Evolutionary conservation across 2,329 filamentous ascomycete species (phyloP).

Genomic region (Xylariales sp.): DNA sequence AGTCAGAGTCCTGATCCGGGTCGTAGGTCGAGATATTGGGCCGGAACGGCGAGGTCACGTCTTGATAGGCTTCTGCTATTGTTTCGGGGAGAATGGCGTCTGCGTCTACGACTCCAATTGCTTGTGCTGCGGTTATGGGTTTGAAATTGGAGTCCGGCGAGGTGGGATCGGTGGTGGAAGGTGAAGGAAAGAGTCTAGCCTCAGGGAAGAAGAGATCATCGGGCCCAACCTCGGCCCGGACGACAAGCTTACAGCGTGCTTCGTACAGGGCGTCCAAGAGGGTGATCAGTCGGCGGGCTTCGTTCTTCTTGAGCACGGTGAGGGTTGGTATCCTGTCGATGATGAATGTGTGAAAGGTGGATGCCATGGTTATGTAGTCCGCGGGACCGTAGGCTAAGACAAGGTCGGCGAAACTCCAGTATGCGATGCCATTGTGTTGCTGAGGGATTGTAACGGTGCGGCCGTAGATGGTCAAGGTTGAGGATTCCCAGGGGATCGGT

Average conservation of each 20-base stretch:
- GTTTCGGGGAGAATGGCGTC: conserved; percentile 62
- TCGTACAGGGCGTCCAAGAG: conserved; percentile 78
- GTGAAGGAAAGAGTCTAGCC: no score
- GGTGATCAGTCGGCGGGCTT: conserved; percentile 75
- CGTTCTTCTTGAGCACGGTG: conserved; percentile 67
- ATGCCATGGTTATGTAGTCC: conserved; percentile 78
- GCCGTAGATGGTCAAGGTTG: conserved; percentile 54
- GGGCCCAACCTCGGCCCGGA: conserved; percentile 62
- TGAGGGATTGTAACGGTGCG: conserved; percentile 56
- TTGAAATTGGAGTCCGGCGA: conserved; percentile 25
- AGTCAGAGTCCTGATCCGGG: conserved; percentile 54
- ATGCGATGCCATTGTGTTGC: conserved; percentile 51
- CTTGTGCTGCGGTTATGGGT: conserved; percentile 31
- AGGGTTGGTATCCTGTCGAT: conserved; percentile 66
- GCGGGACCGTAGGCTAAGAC: conserved; percentile 69
- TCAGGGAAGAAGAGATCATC: conserved; percentile 78
- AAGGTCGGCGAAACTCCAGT: conserved; percentile 65
- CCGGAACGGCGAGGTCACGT: conserved; percentile 70
- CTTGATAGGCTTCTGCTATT: conserved; percentile 71
- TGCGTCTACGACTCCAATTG: conserved; percentile 21
- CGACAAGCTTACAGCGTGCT: conserved; percentile 69
- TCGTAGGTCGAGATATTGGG: conserved; percentile 72
- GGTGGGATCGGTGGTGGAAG: no score
- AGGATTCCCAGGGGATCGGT: conserved; percentile 35
- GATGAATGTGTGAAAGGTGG: conserved; percentile 73